A percentile compares a stretch with the other conserved stretches of the same genome.
phyloP scores from a whole-genome alignment of 192 early-diverging fungal genomes.

The Backusella liffmaniae region DNA sequence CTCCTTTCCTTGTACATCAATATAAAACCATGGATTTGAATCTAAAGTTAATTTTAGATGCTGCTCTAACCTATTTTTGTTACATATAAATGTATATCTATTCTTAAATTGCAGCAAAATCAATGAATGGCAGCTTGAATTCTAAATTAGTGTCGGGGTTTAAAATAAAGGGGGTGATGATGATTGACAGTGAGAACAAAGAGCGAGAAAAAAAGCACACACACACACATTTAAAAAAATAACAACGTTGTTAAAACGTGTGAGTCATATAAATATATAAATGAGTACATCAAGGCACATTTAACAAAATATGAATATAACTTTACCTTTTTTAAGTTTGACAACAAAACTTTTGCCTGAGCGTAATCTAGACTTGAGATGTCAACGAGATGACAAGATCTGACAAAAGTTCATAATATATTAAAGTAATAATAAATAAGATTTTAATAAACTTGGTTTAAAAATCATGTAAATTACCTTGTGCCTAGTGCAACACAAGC shows the following conservation, averaged over 20 bases:
- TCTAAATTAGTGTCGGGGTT: not conserved
- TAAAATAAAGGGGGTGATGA: not conserved
- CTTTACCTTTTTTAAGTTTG: slow-evolving; percentile 2
- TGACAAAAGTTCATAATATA: not conserved
- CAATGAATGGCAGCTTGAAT: slow-evolving; percentile 2
- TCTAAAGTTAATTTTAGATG: slow-evolving; percentile 11
- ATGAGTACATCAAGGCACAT: not conserved
- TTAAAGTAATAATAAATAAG: not conserved
- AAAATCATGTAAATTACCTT: slow-evolving; percentile 16
- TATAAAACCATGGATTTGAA: not conserved
- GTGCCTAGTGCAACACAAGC: slow-evolving; percentile 21
- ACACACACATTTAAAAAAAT: not conserved
- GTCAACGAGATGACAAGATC: slow-evolving; percentile 15
- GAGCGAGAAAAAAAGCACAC: not conserved
- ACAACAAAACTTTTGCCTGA: not conserved
- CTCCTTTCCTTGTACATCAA: slow-evolving; percentile 20
- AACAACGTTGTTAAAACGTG: not conserved
- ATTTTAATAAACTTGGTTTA: not conserved
- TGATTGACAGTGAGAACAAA: not conserved
- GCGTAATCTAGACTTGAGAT: slow-evolving; percentile 8
- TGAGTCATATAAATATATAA: not conserved
- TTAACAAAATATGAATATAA: not conserved
- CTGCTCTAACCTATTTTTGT: slow-evolving; percentile 15
- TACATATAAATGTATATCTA: slow-evolving; percentile 28
- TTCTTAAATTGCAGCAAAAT: slow-evolving; percentile 24